Evolutionary conservation across 2,329 filamentous ascomycete genomes (phyloP).

Genomic region (Botrytis squamosa): DNA sequence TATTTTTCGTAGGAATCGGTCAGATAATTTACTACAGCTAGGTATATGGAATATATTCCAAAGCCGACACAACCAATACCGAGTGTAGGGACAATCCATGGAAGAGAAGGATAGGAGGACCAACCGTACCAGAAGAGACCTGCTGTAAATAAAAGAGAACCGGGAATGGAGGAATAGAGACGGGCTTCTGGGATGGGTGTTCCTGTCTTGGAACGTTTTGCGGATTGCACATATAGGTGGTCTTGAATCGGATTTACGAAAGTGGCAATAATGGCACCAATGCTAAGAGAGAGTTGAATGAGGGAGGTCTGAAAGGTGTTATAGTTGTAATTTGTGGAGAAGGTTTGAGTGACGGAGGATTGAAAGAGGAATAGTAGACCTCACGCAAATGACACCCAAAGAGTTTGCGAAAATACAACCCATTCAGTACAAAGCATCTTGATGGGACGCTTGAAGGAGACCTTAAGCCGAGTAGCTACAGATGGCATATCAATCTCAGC

Average conservation of each 20-base stretch:
- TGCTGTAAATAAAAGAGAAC: conserved; percentile 68
- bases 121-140: conserved; percentile 71
- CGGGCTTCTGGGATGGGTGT: conserved; percentile 61
- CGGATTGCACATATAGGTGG: conserved; percentile 17
- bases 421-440: conserved; percentile 55
- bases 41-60: conserved; percentile 10
- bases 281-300: conserved; percentile 21
- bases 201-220: conserved; percentile 21
- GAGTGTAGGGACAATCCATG: conserved; percentile 11
- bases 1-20: conserved; percentile 16
- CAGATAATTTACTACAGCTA: conserved; percentile 11
- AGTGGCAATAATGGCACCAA: conserved; percentile 22
- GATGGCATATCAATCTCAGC: conserved; percentile 18
- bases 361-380: conserved; percentile 24
- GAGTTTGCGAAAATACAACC: conserved; percentile 62
- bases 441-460: conserved; percentile 31
- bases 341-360: conserved; percentile 57
- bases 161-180: conserved; percentile 76
- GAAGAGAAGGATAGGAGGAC: conserved; percentile 34
- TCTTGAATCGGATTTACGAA: conserved; percentile 22
- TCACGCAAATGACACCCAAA: conserved; percentile 50
- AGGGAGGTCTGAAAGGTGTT: conserved; percentile 49
- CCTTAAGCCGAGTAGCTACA: conserved; percentile 5
- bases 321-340: conserved; percentile 60
- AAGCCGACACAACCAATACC: not conserved